Evolutionary conservation across 1,139 yeast species (phyloP).

Genomic region (Saccharomycopsis phalli): DNA sequence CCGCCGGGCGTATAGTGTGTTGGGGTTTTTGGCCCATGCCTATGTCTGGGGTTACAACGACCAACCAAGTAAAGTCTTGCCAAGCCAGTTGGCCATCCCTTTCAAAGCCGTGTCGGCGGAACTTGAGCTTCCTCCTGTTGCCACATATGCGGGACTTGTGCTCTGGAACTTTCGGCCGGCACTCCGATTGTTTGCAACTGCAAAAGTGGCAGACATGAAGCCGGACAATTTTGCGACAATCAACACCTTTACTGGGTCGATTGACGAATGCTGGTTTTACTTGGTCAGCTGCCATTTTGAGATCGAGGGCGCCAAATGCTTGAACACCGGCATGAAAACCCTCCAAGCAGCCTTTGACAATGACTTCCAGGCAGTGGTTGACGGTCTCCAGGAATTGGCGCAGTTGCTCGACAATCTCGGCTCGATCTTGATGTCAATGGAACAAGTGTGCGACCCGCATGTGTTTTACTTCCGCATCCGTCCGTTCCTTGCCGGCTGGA

Average conservation of each 20-base stretch:
- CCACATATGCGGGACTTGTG: constrained; percentile 80
- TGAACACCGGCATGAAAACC: constrained; percentile 53
- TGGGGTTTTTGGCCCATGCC: constrained; percentile 78
- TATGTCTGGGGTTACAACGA: constrained; percentile 78
- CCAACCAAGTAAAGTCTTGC: constrained; percentile 53
- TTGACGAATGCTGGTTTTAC: constrained; percentile 92
- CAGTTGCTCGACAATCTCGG: constrained; percentile 70
- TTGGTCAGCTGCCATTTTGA: constrained; percentile 83
- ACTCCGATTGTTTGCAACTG: constrained; percentile 32
- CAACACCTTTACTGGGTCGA: constrained; percentile 80
- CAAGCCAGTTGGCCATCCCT: constrained; percentile 62
- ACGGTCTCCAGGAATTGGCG: constrained; percentile 54
- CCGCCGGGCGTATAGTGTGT: constrained; percentile 71
- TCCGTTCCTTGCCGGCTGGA: constrained; percentile 93
- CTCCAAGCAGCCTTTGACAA: constrained; percentile 34
- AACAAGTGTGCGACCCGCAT: constrained; percentile 93
- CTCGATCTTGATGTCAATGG: constrained; percentile 72
- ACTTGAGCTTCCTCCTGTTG: constrained; percentile 74
- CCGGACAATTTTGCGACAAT: constrained; percentile 70
- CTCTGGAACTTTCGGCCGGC: constrained; percentile 79
- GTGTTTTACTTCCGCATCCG: constrained; percentile 78
- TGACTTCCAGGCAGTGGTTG: constrained; percentile 32
- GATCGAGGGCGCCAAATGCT: constrained; percentile 63
- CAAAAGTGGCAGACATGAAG: constrained; percentile 29
- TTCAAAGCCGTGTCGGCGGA: constrained; percentile 48